Conservation (phyloP, 495 filamentous ascomycete species). For the Pyrenopolyporus hunteri region DNA sequence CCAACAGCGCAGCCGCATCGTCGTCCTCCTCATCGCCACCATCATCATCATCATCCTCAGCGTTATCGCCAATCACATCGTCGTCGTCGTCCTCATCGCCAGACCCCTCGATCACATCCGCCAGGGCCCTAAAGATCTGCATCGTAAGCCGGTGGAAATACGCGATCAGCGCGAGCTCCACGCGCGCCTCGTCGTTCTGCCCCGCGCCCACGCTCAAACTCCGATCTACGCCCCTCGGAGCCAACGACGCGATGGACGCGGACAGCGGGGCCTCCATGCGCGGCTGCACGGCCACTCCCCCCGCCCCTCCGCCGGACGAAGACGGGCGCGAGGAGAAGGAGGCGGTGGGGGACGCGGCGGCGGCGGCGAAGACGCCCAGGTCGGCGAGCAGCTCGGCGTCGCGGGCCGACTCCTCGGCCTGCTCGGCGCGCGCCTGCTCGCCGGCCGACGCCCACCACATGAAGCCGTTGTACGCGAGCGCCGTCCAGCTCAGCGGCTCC, state of each 20-base stretch:
- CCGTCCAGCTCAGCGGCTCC: conserved; percentile 86
- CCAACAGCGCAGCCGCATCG: conserved; percentile 31
- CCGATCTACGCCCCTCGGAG: conserved; percentile 36
- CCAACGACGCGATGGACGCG: conserved; percentile 49
- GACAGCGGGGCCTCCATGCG: conserved; percentile 41
- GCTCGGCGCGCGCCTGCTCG: conserved; percentile 68
- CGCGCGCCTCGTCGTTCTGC: conserved; percentile 39
- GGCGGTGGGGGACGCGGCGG: background rate
- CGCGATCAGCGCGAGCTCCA: conserved; percentile 79
- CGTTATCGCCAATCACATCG: conserved; percentile 11
- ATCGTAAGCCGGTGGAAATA: conserved; percentile 91
- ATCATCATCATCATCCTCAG: conserved; percentile 40
- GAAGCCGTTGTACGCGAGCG: conserved; percentile 87
- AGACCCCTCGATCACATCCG: conserved; percentile 67
- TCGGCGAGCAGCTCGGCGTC: conserved; percentile 57
- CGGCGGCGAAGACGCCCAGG: no score
- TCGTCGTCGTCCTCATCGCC: conserved; percentile 60
- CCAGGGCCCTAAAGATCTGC: conserved; percentile 69
- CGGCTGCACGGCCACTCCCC: no score
- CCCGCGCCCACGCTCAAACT: no score
- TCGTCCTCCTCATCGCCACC: conserved; percentile 30
- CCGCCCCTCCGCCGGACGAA: no score
- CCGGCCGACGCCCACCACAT: conserved; percentile 99
- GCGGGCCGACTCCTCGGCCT: conserved; percentile 55
- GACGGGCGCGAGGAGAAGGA: conserved; percentile 36